Conservation (phyloP, 495 filamentous ascomycete species). For the Xylaria venustula region DNA sequence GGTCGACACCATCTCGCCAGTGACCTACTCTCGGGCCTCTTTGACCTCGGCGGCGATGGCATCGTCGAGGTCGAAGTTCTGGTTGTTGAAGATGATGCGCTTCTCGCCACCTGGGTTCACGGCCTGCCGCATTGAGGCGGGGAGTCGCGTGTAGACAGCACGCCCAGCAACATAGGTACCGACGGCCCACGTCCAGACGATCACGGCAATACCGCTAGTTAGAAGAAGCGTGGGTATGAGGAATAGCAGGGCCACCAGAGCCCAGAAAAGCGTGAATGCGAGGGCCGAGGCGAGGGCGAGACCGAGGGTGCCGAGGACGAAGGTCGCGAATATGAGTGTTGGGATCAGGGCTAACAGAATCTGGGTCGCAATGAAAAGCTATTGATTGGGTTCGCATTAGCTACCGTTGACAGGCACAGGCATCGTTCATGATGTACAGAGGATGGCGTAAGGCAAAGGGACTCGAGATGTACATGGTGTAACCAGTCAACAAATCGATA, state of each 20-base stretch:
- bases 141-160: constrained; percentile 41
- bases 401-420: not conserved
- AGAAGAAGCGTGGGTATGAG: constrained; percentile 63
- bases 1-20: constrained; percentile 23
- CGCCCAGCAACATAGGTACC: constrained; percentile 55
- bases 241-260: constrained; percentile 60
- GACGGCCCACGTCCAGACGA: constrained; percentile 64
- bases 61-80: not conserved
- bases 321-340: constrained; percentile 59
- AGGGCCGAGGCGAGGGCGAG: constrained; percentile 56
- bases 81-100: constrained; percentile 23
- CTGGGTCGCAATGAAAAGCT: constrained; percentile 57
- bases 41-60: constrained; percentile 21
- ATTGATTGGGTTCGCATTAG: not conserved
- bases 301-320: constrained; percentile 53
- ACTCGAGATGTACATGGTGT: too few relatives aligned
- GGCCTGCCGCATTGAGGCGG: constrained; percentile 20
- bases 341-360: constrained; percentile 57
- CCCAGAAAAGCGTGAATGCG: constrained; percentile 61
- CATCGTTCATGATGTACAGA: not conserved
- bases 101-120: constrained; percentile 4
- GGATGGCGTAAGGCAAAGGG: too few relatives aligned
- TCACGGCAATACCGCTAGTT: constrained; percentile 52
- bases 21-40: constrained; percentile 29
- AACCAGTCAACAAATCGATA: not conserved